Conservation (phyloP, 1,139 yeast genomes). For the Candida sanyaensis region DNA sequence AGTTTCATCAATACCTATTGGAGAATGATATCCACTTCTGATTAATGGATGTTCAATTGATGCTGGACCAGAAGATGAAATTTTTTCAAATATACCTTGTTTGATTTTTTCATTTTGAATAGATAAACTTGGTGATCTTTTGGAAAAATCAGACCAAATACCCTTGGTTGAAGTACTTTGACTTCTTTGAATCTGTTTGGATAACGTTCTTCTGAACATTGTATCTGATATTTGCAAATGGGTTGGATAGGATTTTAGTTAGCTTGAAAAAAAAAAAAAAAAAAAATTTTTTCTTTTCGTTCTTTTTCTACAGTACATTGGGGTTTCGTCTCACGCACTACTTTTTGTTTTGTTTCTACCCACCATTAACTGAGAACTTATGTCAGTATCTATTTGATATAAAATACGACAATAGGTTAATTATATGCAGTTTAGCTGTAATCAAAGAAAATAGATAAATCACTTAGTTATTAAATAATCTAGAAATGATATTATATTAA, state of each 20-base stretch:
- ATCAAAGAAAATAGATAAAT: no score
- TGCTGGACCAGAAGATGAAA: slow-evolving; percentile 31
- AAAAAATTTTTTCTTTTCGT: neutral
- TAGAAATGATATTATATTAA: no score
- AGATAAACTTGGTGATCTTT: slow-evolving; percentile 41
- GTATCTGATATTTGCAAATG: no score
- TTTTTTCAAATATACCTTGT: slow-evolving; percentile 35
- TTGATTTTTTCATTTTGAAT: slow-evolving; percentile 30
- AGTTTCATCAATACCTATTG: slow-evolving; percentile 68
- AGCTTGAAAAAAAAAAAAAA: neutral
- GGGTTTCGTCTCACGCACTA: neutral
- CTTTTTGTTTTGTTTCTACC: neutral
- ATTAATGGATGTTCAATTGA: slow-evolving; percentile 21
- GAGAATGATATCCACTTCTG: slow-evolving; percentile 55
- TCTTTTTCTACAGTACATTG: neutral
- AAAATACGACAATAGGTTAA: no score
- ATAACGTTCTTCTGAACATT: slow-evolving; percentile 10
- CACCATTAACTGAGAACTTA: no score
- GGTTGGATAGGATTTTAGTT: neutral
- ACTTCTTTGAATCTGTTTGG: slow-evolving; percentile 7
- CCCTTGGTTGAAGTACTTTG: slow-evolving; percentile 24
- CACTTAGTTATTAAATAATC: no score
- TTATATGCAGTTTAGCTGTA: no score
- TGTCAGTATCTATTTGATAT: no score
- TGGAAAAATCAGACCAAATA: slow-evolving; percentile 50